Base-by-base conservation (phyloP, 2,329 filamentous ascomycete species). In the Daldinia eschscholtzii region DNA sequence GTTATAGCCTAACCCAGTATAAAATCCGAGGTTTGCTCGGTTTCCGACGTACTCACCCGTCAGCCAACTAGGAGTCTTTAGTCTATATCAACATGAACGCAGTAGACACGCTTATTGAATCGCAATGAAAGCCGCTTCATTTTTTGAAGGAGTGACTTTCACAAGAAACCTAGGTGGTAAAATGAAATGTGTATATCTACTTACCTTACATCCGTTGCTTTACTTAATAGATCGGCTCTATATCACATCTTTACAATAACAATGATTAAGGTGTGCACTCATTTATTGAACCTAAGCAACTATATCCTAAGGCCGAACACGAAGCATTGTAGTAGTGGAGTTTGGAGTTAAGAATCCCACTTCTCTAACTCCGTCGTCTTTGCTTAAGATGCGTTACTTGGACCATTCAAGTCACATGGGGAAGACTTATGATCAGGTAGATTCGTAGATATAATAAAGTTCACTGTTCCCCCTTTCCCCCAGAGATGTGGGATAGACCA, bases 281-380 rank as follows among this genome's bases (percentile, higher is more conserved):
- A 10, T n/a, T 10, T 6, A 26, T 23, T 30, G 30, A 5, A 28
- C 30, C n/a, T 50, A 50, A 10, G 5, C 4, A 30, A n/a, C 46
- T n/a, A 18, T 33, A 18, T 18, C 46, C 4, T 52, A 67, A 64
- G 37, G 30, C 67, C 67, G 67, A 62, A 44, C 33, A 57, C 28
- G 60, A 62, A 53, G 20, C 18, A 23, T 13, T 13, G 13, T 15
- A 18, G 41, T 70, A 18, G 41, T 70, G 67, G 67, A 60, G 55
- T 65, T 70, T 67, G 67, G 61, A 26, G 37, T 35, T 56, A 44
- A 61, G 61, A 70, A 65, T 62, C 53, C 28, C 68, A 59, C 52
- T 2, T 56, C 6, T 56, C 57, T 46, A 56, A 52, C 48, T 37
- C 37, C 33, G 23, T 35, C 33, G 57, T 44, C 37, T 26, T 12